phyloP scores from a whole-genome alignment of 2,329 filamentous ascomycete genomes.

The Xylariaceae sp. region DNA sequence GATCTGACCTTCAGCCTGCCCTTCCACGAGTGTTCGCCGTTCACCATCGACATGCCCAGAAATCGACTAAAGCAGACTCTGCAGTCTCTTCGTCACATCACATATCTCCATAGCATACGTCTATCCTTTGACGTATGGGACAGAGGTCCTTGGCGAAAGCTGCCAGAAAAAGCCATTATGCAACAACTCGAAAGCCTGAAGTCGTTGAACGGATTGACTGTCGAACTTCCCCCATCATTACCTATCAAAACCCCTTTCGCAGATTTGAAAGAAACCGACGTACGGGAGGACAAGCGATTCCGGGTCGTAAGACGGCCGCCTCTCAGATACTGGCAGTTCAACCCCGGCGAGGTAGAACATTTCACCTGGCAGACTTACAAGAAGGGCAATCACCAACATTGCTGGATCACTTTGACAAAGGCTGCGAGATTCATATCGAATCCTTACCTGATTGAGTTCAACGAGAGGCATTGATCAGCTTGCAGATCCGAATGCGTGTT shows the following conservation, averaged over 20 bases:
- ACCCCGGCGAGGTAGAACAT: slow-evolving; percentile 23
- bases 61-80: slow-evolving; percentile 12
- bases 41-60: slow-evolving; percentile 10
- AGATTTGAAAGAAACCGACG: slow-evolving; percentile 16
- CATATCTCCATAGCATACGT: slow-evolving; percentile 22
- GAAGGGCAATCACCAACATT: slow-evolving; percentile 15
- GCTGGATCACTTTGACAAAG: slow-evolving; percentile 20
- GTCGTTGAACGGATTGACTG: slow-evolving; percentile 17
- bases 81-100: slow-evolving; percentile 11
- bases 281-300: slow-evolving; percentile 12
- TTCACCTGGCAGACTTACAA: slow-evolving; percentile 23
- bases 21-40: slow-evolving; percentile 21
- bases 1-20: slow-evolving; percentile 24
- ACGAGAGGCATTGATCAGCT: slow-evolving; percentile 1
- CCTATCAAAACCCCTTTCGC: slow-evolving; percentile 18
- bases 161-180: slow-evolving; percentile 21
- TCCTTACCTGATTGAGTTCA: slow-evolving; percentile 22
- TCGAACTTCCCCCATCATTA: slow-evolving; percentile 25
- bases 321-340: slow-evolving; percentile 28
- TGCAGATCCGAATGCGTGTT: neutral
- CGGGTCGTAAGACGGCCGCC: slow-evolving; percentile 19
- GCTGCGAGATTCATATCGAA: slow-evolving; percentile 18
- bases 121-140: slow-evolving; percentile 27
- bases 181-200: slow-evolving; percentile 14
- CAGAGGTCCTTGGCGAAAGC: slow-evolving; percentile 25